Base-by-base conservation (phyloP, 2,329 filamentous ascomycete species). In the Apiospora marii region DNA sequence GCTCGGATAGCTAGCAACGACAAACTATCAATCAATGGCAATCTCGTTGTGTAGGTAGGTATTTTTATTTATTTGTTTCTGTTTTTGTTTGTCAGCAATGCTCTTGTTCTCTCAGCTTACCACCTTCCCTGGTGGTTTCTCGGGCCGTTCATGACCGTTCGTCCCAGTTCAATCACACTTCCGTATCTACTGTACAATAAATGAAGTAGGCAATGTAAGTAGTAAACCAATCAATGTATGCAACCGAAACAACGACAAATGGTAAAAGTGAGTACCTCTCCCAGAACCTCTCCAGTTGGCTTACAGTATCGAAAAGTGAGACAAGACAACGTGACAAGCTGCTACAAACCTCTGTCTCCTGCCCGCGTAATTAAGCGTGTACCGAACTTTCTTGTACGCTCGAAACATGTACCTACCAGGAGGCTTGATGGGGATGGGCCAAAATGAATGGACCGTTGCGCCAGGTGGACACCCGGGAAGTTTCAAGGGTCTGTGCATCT, bases 401-500 rank as follows among this genome's bases (percentile, higher is more conserved):
- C 53, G 53, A 61, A 61, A 61, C 30, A 37, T 61, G 53, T 37
- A 61, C 53, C 53, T 34, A 64, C 58, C 19, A 64, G 58, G 58
- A 64, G 58, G 58, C 30, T 64, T 61, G 53, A 37, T 61, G 37
- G 49, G 49, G 49, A 58, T 58, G 58, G 34, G 19, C 19, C 58
- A 64, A 41, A 64, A 64, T 64, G 58, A 64, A 64, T 64, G 58
- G 34, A 64, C 58, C 34, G 58, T 64, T 41, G 34, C 10, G 58
- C 58, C 58, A 41, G 58, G 58, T 64, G 58, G 30, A n/a, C 58
- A 64, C 34, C 58, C 58, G 34, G 58, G 58, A 64, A 64, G 58
- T 64, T 64, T 41, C 34, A 64, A 64, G n/a, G 58, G 58, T 64
- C 58, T 64, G 58, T 64, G 58, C 58, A 64, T 64, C 19, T 64